Conservation (phyloP, 768 basidiomycete genomes). For the Lentinus brumalis region DNA sequence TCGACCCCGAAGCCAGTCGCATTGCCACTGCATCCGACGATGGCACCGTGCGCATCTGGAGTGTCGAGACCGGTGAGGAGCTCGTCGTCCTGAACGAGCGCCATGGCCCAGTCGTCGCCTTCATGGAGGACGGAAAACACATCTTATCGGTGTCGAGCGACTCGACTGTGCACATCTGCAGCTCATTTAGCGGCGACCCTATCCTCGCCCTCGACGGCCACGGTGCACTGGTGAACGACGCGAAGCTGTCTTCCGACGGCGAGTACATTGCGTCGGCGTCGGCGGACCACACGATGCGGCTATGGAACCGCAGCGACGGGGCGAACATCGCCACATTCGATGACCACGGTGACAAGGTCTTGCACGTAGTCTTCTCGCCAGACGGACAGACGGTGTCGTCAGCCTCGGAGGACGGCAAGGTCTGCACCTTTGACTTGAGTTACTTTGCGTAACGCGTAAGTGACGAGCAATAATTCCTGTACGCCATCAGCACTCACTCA, state of each 20-base stretch:
- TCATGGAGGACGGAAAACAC: constrained; percentile 10
- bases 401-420: constrained; percentile 23
- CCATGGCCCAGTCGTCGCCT: constrained; percentile 1
- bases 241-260: constrained; percentile 33
- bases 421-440: constrained; percentile 1
- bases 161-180: constrained; percentile 13
- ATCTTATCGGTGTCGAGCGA: constrained; percentile 18
- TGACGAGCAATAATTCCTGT: too few species aligned
- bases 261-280: constrained; percentile 32
- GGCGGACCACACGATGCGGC: constrained; percentile 26
- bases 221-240: constrained; percentile 9
- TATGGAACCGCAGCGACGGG: constrained; percentile 25
- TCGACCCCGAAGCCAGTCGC: constrained; percentile 9
- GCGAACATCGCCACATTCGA: constrained; percentile 4
- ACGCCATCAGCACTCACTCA: too few species aligned
- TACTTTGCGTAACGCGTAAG: too few species aligned
- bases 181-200: constrained; percentile 6
- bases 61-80: constrained; percentile 7
- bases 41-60: constrained; percentile 16
- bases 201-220: not conserved
- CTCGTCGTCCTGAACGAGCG: constrained; percentile 4
- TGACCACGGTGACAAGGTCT: constrained; percentile 24
- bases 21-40: constrained; percentile 18
- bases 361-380: constrained; percentile 30
- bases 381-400: constrained; percentile 26